Evolutionary conservation across 164 flowering plant genomes (phyloP).

Genomic region (Vitis labrusca): DNA sequence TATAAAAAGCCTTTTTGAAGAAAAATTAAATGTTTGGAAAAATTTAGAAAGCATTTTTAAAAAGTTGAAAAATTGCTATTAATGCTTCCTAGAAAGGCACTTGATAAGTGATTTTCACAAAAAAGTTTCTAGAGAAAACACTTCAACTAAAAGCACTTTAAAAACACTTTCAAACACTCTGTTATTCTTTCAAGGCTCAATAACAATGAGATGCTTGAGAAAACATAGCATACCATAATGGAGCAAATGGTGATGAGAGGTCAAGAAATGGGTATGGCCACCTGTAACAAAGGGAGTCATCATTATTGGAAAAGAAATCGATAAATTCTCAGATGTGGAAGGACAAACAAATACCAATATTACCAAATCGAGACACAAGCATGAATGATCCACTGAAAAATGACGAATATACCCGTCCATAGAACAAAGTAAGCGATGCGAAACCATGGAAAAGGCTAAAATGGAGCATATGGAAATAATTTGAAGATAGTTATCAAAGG

Average conservation of each 20-base stretch:
- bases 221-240: constrained; percentile 44
- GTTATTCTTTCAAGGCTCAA: too few relatives aligned
- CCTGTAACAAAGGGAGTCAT: constrained; percentile 26
- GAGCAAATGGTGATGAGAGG: constrained; percentile 51
- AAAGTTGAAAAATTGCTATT: too few relatives aligned
- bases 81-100: too few relatives aligned
- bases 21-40: too few relatives aligned
- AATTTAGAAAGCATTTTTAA: too few relatives aligned
- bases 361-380: constrained; percentile 42
- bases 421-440: constrained; percentile 49
- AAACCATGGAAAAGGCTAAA: constrained; percentile 48
- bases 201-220: too few relatives aligned
- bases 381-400: constrained; percentile 57
- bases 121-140: too few relatives aligned
- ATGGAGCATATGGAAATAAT: background rate
- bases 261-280: constrained; percentile 70
- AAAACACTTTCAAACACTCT: too few relatives aligned
- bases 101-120: too few relatives aligned
- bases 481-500: too few relatives aligned
- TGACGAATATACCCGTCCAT: constrained; percentile 43
- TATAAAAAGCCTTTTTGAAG: too few relatives aligned
- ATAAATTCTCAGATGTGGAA: background rate
- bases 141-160: too few relatives aligned
- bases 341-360: background rate
- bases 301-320: background rate